Conservation (phyloP, 2,329 filamentous ascomycete genomes). For the Magnaporthiopsis poae region DNA sequence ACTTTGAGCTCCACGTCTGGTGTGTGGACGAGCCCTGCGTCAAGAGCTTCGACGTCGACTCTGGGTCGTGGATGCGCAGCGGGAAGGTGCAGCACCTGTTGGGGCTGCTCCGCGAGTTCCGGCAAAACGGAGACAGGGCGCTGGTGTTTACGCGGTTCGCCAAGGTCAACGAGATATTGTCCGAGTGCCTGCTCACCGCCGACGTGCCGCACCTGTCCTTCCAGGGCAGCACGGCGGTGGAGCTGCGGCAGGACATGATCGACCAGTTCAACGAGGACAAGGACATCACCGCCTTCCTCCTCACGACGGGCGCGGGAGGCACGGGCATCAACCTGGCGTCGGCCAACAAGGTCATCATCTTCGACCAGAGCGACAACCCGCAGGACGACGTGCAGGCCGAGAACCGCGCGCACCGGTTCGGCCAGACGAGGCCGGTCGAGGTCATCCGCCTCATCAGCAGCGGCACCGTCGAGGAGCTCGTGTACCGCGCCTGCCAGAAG, state of each 20-base stretch:
- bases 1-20: constrained; percentile 58
- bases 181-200: constrained; percentile 65
- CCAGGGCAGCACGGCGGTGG: constrained; percentile 73
- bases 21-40: constrained; percentile 51
- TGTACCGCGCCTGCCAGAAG: constrained; percentile 80
- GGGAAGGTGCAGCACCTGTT: constrained; percentile 81
- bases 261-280: constrained; percentile 72
- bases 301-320: constrained; percentile 90
- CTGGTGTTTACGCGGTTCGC: constrained; percentile 92
- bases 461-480: constrained; percentile 83
- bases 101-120: constrained; percentile 62
- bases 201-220: constrained; percentile 73
- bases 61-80: constrained; percentile 46
- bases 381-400: constrained; percentile 98
- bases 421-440: constrained; percentile 82
- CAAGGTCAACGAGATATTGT: constrained; percentile 80
- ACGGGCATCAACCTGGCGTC: constrained; percentile 92
- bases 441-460: constrained; percentile 74
- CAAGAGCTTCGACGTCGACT: constrained; percentile 40
- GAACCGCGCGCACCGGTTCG: constrained; percentile 89
- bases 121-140: constrained; percentile 71
- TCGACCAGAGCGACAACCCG: constrained; percentile 93
- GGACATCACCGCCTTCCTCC: constrained; percentile 77
- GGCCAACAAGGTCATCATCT: constrained; percentile 95
- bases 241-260: constrained; percentile 75